Percentiles rank a stretch among this genome's conserved stretches.
Conservation (phyloP, 441 rosid genomes). For the Eruca vesicaria region DNA sequence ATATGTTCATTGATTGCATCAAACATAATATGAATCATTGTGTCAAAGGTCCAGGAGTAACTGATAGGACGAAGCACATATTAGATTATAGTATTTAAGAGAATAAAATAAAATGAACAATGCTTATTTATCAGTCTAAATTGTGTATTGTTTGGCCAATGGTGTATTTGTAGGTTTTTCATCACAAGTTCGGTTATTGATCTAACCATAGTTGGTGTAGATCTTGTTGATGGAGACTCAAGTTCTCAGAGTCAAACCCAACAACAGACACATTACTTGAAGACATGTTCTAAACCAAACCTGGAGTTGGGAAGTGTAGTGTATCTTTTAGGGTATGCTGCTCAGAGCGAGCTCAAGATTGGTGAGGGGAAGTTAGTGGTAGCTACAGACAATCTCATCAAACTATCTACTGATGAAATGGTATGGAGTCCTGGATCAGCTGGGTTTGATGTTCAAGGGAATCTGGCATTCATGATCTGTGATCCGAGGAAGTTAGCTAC, state of each 20-base stretch:
- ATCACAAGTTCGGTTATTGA: constrained; percentile 89
- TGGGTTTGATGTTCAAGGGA: constrained; percentile 90
- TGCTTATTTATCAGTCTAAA: not conserved
- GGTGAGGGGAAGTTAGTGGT: constrained; percentile 94
- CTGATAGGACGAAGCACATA: no score
- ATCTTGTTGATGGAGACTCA: constrained; percentile 71
- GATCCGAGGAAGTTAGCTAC: constrained; percentile 94
- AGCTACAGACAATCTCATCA: constrained; percentile 91
- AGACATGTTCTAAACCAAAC: constrained; percentile 78
- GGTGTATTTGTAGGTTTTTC: constrained; percentile 66
- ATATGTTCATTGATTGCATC: not conserved
- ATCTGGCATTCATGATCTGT: constrained; percentile 95
- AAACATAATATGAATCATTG: not conserved
- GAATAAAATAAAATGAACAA: no score
- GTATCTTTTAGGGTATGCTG: constrained; percentile 68
- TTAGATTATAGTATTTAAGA: no score
- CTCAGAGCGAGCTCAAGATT: constrained; percentile 58
- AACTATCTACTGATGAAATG: constrained; percentile 79
- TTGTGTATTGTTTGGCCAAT: not conserved
- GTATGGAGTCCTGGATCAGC: constrained; percentile 89
- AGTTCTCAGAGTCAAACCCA: constrained; percentile 66
- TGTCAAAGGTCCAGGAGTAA: no score
- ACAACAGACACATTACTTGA: constrained; percentile 77
- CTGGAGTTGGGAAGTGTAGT: constrained; percentile 74
- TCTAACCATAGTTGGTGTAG: constrained; percentile 87